Evolutionary conservation across 768 basidiomycete genomes (phyloP).

Genomic region (Pisolithus tinctorius): DNA sequence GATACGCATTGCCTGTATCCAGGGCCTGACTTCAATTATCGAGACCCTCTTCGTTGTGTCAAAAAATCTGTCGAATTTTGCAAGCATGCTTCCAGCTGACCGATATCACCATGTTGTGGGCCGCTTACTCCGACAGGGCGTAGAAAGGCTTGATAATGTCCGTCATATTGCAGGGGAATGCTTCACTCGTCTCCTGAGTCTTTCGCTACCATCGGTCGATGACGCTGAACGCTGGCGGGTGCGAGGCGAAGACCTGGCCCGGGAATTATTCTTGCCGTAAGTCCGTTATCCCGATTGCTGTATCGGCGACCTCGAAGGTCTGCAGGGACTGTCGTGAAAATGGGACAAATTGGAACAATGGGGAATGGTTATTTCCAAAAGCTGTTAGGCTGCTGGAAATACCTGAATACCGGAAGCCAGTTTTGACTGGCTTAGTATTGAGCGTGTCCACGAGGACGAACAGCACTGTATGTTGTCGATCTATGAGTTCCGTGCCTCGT

Average conservation of each 20-base stretch:
- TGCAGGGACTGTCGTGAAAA: conserved; percentile 29
- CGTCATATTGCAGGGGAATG: conserved; percentile 71
- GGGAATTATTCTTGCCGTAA: conserved; percentile 49
- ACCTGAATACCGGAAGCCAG: conserved; percentile 47
- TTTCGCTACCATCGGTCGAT: conserved; percentile 37
- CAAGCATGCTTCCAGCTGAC: conserved; percentile 52
- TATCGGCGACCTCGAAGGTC: neutral
- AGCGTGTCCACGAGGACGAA: conserved; percentile 82
- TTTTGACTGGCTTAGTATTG: conserved; percentile 68
- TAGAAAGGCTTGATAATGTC: conserved; percentile 88
- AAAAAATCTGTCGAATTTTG: conserved; percentile 36
- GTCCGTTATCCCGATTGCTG: conserved; percentile 9
- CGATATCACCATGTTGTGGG: conserved; percentile 52
- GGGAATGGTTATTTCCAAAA: conserved; percentile 67
- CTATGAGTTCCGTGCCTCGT: conserved; percentile 2
- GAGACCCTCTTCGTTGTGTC: conserved; percentile 45
- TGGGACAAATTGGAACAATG: conserved; percentile 57
- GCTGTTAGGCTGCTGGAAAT: conserved; percentile 62
- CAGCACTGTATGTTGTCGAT: conserved; percentile 58
- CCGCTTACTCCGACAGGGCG: conserved; percentile 79
- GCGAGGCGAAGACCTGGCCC: conserved; percentile 39
- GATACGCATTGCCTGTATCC: conserved; percentile 77
- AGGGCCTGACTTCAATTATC: conserved; percentile 51
- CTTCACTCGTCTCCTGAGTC: conserved; percentile 44
- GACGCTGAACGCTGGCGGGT: conserved; percentile 46